Conservation (phyloP, 1,284 basidiomycete genomes). For the Rhizoctonia solani region DNA sequence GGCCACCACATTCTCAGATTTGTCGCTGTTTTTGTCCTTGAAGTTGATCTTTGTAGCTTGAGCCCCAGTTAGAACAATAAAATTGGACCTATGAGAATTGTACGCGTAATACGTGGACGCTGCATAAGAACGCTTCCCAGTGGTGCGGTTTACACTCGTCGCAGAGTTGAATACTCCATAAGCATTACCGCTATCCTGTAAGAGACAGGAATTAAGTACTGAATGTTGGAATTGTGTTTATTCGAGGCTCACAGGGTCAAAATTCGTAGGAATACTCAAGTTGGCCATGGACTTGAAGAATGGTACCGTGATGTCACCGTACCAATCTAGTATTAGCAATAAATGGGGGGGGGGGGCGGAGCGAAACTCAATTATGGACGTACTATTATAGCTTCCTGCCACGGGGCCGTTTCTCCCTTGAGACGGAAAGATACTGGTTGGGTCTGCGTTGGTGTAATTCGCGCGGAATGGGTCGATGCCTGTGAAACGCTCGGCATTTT, state of each 20-base stretch:
- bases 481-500: conserved; percentile 45
- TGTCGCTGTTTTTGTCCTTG: conserved; percentile 37
- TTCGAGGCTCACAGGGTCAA: conserved; percentile 30
- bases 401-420: conserved; percentile 44
- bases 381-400: conserved; percentile 43
- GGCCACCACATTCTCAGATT: conserved; percentile 38
- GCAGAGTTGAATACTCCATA: conserved; percentile 34
- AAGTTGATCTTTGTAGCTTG: conserved; percentile 43
- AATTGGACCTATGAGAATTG: conserved; percentile 40
- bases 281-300: conserved; percentile 28
- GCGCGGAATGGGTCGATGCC: conserved; percentile 40
- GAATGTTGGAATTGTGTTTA: background rate
- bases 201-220: no score
- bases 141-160: conserved; percentile 40
- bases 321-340: conserved; percentile 30
- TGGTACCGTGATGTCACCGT: conserved; percentile 36
- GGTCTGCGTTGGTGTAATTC: conserved; percentile 39
- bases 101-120: conserved; percentile 43
- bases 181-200: conserved; percentile 19
- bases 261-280: conserved; percentile 23
- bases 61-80: conserved; percentile 42
- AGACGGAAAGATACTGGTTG: conserved; percentile 40
- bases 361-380: conserved; percentile 33
- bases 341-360: background rate
- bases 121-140: conserved; percentile 43